These are phyloP conservation scores for Lentinula aciculospora DNA, from an alignment of 768 basidiomycete species.

Conservation along the genomic window DNA sequence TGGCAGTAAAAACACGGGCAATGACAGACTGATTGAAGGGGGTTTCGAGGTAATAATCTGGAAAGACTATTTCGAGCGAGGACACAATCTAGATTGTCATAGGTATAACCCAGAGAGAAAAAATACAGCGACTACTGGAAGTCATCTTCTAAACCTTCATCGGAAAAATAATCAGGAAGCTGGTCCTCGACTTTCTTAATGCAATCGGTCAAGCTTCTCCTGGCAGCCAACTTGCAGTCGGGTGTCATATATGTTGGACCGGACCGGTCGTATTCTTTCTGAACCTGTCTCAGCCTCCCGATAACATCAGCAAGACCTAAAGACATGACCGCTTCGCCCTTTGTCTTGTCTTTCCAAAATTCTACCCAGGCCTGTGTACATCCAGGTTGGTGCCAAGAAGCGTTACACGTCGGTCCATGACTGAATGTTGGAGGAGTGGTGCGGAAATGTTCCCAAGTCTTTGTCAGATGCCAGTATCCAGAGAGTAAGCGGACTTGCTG, in stretches of 20 bases:
- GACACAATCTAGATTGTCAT: background rate
- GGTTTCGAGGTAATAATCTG: background rate
- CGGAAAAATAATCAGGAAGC: constrained; percentile 59
- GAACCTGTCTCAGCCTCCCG: constrained; percentile 55
- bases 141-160: constrained; percentile 17
- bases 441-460: constrained; percentile 62
- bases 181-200: constrained; percentile 53
- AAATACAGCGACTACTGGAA: background rate
- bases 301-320: constrained; percentile 62
- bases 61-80: background rate
- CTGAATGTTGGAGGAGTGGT: constrained; percentile 53
- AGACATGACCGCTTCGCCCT: constrained; percentile 51
- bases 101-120: background rate
- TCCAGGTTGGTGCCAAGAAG: constrained; percentile 68
- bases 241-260: constrained; percentile 78
- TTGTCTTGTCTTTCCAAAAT: constrained; percentile 76
- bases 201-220: constrained; percentile 47
- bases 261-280: constrained; percentile 67
- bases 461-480: constrained; percentile 65
- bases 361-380: constrained; percentile 72
- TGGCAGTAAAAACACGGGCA: too few species aligned
- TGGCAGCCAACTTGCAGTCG: constrained; percentile 59
- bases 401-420: constrained; percentile 56
- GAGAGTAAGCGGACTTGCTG: constrained; percentile 65
- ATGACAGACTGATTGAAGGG: too few species aligned